Percentiles rank a stretch among this genome's conserved stretches.
phyloP scores from a whole-genome alignment of 768 basidiomycete genomes.

The Mycena alexandri region DNA sequence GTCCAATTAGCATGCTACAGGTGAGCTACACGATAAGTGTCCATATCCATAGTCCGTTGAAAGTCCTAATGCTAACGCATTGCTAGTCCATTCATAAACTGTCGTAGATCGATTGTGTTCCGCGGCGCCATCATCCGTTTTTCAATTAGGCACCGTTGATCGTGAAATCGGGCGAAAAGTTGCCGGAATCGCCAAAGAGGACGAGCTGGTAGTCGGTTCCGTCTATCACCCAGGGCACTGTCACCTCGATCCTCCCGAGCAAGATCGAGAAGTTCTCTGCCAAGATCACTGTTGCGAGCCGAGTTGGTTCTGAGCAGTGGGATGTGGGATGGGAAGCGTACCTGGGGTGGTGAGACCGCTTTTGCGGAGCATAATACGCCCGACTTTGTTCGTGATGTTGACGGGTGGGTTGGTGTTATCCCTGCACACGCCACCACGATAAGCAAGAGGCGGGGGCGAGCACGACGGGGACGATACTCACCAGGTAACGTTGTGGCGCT shows the following conservation, averaged over 20 bases:
- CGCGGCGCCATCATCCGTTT: no score
- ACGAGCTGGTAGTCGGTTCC: slow-evolving; percentile 50
- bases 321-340: slow-evolving; percentile 31
- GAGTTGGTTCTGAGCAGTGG: background rate
- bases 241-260: slow-evolving; percentile 41
- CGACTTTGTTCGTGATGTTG: slow-evolving; percentile 48
- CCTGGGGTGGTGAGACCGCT: slow-evolving; percentile 40
- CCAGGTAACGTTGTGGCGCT: slow-evolving; percentile 39
- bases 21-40: no score
- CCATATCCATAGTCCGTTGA: no score
- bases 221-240: slow-evolving; percentile 45
- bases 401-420: slow-evolving; percentile 42
- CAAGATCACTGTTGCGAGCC: slow-evolving; percentile 39
- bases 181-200: slow-evolving; percentile 37
- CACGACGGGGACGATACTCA: slow-evolving; percentile 9
- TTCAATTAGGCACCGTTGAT: background rate
- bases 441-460: background rate
- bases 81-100: no score
- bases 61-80: no score
- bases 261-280: slow-evolving; percentile 46
- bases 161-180: background rate
- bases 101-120: no score
- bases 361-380: slow-evolving; percentile 45
- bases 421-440: slow-evolving; percentile 40
- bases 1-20: no score